Evolutionary conservation across 495 filamentous ascomycete genomes (phyloP).

Genomic region (Neurospora intermedia): DNA sequence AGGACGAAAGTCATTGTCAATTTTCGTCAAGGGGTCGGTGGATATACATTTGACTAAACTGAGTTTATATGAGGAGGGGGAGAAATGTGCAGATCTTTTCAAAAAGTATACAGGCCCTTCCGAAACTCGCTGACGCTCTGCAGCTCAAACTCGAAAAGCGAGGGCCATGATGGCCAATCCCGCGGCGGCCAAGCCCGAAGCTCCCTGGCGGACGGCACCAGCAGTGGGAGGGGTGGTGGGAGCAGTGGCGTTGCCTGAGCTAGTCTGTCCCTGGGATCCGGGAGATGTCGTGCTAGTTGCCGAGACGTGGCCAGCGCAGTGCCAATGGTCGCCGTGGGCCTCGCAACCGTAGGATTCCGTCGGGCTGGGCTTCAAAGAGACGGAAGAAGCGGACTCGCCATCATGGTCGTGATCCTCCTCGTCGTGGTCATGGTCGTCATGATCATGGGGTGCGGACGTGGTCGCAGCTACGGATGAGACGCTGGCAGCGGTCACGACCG

Average conservation of each 20-base stretch:
- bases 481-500: not conserved
- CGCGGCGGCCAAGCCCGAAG: not conserved
- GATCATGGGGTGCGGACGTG: conserved; percentile 4
- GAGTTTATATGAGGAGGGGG: not conserved
- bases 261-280: not conserved
- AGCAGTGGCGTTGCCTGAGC: not conserved
- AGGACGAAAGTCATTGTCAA: not conserved
- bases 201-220: not conserved
- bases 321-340: conserved; percentile 31
- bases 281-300: conserved; percentile 4
- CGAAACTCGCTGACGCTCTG: not conserved
- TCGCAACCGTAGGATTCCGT: conserved; percentile 28
- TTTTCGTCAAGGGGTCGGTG: not conserved
- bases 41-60: not conserved
- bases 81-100: not conserved
- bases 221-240: not conserved
- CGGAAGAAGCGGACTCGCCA: conserved; percentile 5
- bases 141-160: not conserved
- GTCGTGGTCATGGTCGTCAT: conserved; percentile 6
- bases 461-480: conserved; percentile 1
- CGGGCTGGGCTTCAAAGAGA: conserved; percentile 20
- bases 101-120: not conserved
- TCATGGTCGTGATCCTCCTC: conserved; percentile 9
- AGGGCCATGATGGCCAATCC: not conserved
- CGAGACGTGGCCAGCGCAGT: conserved; percentile 23